Percentiles rank a stretch among this genome's conserved stretches.
Conservation (phyloP, 2,329 filamentous ascomycete species). For the Sporothrix mexicana region DNA sequence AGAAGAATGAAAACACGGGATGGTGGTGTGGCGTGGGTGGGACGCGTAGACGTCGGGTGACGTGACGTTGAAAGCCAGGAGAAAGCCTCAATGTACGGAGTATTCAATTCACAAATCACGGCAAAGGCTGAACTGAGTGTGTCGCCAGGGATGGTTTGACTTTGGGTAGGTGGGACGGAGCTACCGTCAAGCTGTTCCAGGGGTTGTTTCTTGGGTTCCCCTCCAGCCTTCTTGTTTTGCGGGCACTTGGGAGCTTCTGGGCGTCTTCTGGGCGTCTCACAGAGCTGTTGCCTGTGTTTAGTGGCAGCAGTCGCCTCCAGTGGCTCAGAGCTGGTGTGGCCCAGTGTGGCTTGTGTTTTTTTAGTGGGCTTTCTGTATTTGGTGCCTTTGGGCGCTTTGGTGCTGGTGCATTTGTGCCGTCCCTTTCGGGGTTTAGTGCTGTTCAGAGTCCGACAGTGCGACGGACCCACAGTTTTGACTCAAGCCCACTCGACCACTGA, state of each 20-base stretch:
- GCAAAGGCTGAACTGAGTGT: background rate
- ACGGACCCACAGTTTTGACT: background rate
- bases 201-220: background rate
- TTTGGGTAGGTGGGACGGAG: background rate
- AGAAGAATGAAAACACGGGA: background rate
- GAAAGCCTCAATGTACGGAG: background rate
- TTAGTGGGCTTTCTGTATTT: background rate
- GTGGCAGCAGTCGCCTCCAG: background rate
- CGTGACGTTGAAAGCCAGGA: background rate
- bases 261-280: background rate
- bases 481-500: background rate
- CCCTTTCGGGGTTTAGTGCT: background rate
- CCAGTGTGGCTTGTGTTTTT: slow-evolving; percentile 17
- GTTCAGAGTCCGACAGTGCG: background rate
- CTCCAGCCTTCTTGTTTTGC: slow-evolving; percentile 7
- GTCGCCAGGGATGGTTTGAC: background rate
- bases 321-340: slow-evolving; percentile 24
- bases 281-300: background rate
- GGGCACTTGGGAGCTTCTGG: background rate
- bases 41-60: background rate
- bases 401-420: too few relatives aligned
- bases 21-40: background rate
- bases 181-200: slow-evolving; percentile 17
- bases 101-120: background rate
- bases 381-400: background rate